Evolutionary conservation across 2,329 filamentous ascomycete genomes (phyloP).

Genomic region (Fusarium abutilonis): DNA sequence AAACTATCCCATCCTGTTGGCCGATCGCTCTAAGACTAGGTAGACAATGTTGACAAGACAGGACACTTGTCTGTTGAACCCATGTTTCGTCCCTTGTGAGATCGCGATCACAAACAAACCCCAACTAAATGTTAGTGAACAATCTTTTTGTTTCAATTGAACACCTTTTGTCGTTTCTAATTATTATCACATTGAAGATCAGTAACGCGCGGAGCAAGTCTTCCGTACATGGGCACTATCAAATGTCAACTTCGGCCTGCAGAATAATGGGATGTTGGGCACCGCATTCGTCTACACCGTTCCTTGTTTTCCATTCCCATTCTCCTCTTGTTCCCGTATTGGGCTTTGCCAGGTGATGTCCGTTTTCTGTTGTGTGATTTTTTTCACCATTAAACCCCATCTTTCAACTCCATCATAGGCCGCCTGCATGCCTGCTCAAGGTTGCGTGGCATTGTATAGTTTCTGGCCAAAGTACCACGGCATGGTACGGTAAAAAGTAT

Average conservation of each 20-base stretch:
- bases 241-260: slow-evolving; percentile 9
- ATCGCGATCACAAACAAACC: slow-evolving; percentile 28
- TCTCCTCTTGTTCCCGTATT: slow-evolving; percentile 9
- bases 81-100: slow-evolving; percentile 26
- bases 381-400: slow-evolving; percentile 4
- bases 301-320: slow-evolving; percentile 34
- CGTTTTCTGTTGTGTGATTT: slow-evolving; percentile 1
- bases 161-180: not conserved
- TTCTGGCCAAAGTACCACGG: slow-evolving; percentile 15
- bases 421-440: slow-evolving; percentile 16
- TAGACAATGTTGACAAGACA: slow-evolving; percentile 19
- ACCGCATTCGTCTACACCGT: slow-evolving; percentile 22
- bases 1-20: not conserved
- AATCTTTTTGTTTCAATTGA: slow-evolving; percentile 17
- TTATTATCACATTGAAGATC: not conserved
- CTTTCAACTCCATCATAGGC: slow-evolving; percentile 21
- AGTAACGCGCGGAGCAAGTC: slow-evolving; percentile 24
- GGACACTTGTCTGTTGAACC: slow-evolving; percentile 24
- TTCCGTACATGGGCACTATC: slow-evolving; percentile 25
- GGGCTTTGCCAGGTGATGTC: slow-evolving; percentile 2
- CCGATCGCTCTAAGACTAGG: slow-evolving; percentile 31
- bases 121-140: slow-evolving; percentile 3
- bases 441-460: slow-evolving; percentile 23
- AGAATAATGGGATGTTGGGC: slow-evolving; percentile 16
- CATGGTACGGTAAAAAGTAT: slow-evolving; percentile 13